Base-by-base conservation (phyloP, 352 stramenopile genomes). In the Pilasporangium apinafurcum region DNA sequence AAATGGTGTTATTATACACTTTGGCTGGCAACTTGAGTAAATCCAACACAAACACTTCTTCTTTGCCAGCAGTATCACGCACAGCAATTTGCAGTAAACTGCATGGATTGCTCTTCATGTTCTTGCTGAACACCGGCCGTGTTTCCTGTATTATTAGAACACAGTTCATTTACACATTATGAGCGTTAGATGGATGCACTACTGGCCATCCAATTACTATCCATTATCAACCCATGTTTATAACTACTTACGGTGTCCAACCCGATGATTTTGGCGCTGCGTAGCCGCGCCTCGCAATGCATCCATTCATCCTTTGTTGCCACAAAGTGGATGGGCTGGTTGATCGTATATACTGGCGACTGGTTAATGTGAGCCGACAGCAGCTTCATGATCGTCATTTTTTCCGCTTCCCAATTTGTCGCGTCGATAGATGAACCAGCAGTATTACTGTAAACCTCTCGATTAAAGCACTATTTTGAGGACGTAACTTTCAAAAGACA, bases 41-140 rank as follows among this genome's bases (percentile, higher is more conserved):
- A 43, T 91, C 78, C n/a, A 87, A 44, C 28, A 91, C 48, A 45
- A 91, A 88, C 26, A 88, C 72, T 34, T 86, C 72, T 36, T 84
- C 68, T 22, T 75, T 74, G 5, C 56, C 37, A 5, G 53, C 41
- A 12, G 52, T 59, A 33, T 80, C 62, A 13, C 78, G 75, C 31
- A 73, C 48, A n/a, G 72, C 78, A 17, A 91, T 72, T 53, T 86
- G 72, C 28, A 91, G 52, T 22, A 88, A 36, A 21, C 69, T 80
- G 42, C 58, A 71, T 5, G 56, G 59, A 30, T 87, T 85, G 2
- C 30, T 27, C 21, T 50, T 56, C 8, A 54, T 41, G 13, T 56
- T 55, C 37, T 64, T 79, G 28, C 46, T 43, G 36, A 78, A 86
- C 14, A 71, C 65, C 1, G 78, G 78, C 10, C 67, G 64, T 4